Percentiles rank a stretch among this genome's conserved stretches.
phyloP scores from a whole-genome alignment of 2,329 filamentous ascomycete species.

The Xylaria sp. region DNA sequence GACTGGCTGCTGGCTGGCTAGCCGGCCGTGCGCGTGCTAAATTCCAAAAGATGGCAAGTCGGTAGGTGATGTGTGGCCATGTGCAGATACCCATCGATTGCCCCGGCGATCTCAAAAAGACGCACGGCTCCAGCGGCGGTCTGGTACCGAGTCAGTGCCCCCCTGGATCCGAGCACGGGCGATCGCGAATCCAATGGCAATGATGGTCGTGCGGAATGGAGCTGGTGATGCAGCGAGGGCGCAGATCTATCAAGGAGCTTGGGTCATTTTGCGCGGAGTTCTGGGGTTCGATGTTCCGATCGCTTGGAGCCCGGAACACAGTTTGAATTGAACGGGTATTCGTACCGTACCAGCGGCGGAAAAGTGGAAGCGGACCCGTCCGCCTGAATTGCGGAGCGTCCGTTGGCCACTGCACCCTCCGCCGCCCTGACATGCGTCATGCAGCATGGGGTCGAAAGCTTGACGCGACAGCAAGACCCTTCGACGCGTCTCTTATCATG shows the following conservation, averaged over 20 bases:
- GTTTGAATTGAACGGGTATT: neutral
- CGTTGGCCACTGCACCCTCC: neutral
- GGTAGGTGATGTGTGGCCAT: neutral
- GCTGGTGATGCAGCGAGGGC: conserved; percentile 18
- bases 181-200: conserved; percentile 11
- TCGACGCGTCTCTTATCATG: neutral
- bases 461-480: neutral
- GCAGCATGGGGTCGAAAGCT: neutral
- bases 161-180: conserved; percentile 9
- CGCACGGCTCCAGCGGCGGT: neutral
- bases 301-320: conserved; percentile 6
- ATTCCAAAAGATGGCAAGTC: neutral
- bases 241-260: conserved; percentile 20
- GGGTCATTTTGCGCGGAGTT: conserved; percentile 10
- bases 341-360: neutral
- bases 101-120: conserved; percentile 2
- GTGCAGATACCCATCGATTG: neutral
- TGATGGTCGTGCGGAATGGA: conserved; percentile 20
- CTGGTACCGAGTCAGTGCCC: conserved; percentile 1
- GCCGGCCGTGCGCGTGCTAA: neutral
- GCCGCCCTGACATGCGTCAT: no score
- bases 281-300: conserved; percentile 16
- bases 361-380: neutral
- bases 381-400: neutral
- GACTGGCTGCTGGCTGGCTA: conserved; percentile 2